A percentile compares a stretch with the other conserved stretches of the same genome.
Evolutionary conservation across 2,329 filamentous ascomycete species (phyloP).

Genomic region (Cordyceps farinosa): DNA sequence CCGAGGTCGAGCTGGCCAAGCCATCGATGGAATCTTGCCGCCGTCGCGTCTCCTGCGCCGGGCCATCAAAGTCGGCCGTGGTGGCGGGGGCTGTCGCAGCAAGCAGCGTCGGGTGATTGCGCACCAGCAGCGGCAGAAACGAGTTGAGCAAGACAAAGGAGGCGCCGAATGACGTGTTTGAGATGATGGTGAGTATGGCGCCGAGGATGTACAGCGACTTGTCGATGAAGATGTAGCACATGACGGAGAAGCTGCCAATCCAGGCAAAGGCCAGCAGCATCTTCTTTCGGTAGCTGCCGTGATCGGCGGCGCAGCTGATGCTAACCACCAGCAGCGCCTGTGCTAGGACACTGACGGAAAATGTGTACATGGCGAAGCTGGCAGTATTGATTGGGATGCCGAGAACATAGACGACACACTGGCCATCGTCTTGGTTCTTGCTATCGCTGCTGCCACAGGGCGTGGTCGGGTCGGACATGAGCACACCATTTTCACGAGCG

Average conservation of each 20-base stretch:
- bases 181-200: slow-evolving; percentile 78
- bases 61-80: slow-evolving; percentile 31
- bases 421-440: slow-evolving; percentile 50
- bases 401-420: slow-evolving; percentile 79
- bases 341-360: slow-evolving; percentile 84
- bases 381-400: slow-evolving; percentile 90
- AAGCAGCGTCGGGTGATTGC: slow-evolving; percentile 65
- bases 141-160: slow-evolving; percentile 96
- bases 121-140: slow-evolving; percentile 85
- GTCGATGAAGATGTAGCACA: slow-evolving; percentile 79
- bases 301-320: slow-evolving; percentile 93
- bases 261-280: slow-evolving; percentile 83
- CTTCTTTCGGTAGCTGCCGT: slow-evolving; percentile 86
- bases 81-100: slow-evolving; percentile 27
- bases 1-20: slow-evolving; percentile 42
- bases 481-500: slow-evolving; percentile 84
- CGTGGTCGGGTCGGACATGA: slow-evolving; percentile 70
- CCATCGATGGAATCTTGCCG: slow-evolving; percentile 33
- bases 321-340: slow-evolving; percentile 91
- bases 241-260: slow-evolving; percentile 75
- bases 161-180: slow-evolving; percentile 91
- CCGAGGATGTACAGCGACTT: slow-evolving; percentile 76
- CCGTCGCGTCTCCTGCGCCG: slow-evolving; percentile 34
- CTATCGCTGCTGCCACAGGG: slow-evolving; percentile 68
- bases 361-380: slow-evolving; percentile 98